Base-by-base conservation (phyloP, 192 early-diverging fungal species). In the Podila epigama region DNA sequence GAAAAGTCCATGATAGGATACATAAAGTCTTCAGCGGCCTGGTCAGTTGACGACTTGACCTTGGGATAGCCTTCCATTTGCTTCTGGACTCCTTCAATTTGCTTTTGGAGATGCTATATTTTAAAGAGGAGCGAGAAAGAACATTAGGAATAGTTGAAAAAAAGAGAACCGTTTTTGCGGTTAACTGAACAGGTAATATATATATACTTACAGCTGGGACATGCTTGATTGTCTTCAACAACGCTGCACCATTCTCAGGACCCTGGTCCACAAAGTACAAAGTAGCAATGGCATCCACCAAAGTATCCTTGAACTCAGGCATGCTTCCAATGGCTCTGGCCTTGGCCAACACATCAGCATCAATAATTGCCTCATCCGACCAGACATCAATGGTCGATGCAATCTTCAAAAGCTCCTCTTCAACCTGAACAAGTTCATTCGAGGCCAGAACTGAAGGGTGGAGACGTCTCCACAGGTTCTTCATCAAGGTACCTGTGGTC, bases 201-300 rank as follows among this genome's bases (percentile, higher is more conserved):
- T 29, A 48, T 20, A 60, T 15, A 69, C 73, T 78, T 77, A 86
- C 83, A 66, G 75, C 79, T 37, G 87, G 89, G 42, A 87, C 63
- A 32, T 85, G 81, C 37, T 77, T 60, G 41, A 87, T 68, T 9
- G 86, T 84, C 39, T 70, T 79, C 37, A 69, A 78, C 54, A 63
- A 85, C 22, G 67, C 50, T 29, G 73, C 79, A 66, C 83, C 75
- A 39, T 80, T 67, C 33, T 68, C 72, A 33, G 81, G 73, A 16
- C 77, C 80, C 54, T 91, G 85, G 59, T 92, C 85, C 9, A 93
- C 79, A 62, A 86, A 88, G 59, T 92, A 93, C 16, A 93, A 58
- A 0, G 92, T 91, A 15, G 89, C 84, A 36, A 89, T 80, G 7
- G 86, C 90, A 57, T 93, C 92, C 11, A 91, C 66, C 25, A 93